A percentile compares a stretch with the other conserved stretches of the same genome.
Conservation (phyloP, 2,329 filamentous ascomycete species). For the Talaromyces atroroseus region DNA sequence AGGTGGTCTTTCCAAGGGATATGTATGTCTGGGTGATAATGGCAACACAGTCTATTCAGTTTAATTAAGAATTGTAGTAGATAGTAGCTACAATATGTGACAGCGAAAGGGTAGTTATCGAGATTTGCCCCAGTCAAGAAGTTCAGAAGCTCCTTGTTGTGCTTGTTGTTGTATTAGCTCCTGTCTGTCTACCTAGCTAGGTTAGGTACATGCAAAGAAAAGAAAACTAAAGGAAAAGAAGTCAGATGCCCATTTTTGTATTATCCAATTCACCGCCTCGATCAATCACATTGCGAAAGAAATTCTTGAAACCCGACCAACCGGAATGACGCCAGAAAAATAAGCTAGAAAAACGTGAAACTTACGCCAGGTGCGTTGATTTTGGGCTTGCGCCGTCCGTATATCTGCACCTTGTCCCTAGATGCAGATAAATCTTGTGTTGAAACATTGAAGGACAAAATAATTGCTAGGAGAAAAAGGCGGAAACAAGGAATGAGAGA, state of each 20-base stretch:
- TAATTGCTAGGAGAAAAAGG: no score
- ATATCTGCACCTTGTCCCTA: neutral
- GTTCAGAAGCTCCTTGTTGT: slow-evolving; percentile 15
- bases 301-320: neutral
- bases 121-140: slow-evolving; percentile 2
- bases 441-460: neutral
- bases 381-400: slow-evolving; percentile 4
- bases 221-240: neutral
- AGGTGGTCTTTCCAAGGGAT: neutral
- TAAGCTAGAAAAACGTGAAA: neutral
- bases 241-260: neutral
- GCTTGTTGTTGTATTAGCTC: neutral
- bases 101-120: neutral
- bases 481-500: neutral
- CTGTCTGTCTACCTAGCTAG: neutral
- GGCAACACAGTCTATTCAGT: neutral
- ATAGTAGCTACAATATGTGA: neutral
- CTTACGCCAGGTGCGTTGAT: neutral
- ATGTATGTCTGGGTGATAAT: neutral
- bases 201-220: slow-evolving; percentile 4
- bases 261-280: neutral
- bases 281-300: neutral
- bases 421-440: neutral
- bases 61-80: neutral
- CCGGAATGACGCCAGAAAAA: neutral